Percentiles rank a stretch among this genome's conserved stretches.
These are phyloP conservation scores for Agastache rugosa DNA, from an alignment of 257 asterid genomes.

Conservation along the genomic window DNA sequence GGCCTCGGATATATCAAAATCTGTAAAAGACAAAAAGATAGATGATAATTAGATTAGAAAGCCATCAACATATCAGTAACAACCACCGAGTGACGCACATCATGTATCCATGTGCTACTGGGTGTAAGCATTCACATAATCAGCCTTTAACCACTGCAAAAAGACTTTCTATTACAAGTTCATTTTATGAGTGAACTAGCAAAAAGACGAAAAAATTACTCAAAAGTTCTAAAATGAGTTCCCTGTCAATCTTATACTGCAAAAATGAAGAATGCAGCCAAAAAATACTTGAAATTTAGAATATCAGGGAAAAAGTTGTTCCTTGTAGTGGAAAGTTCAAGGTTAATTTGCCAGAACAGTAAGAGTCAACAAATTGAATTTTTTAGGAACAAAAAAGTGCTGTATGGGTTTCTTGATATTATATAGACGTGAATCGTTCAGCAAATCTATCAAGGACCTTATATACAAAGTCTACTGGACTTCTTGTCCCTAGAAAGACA, in stretches of 20 bases:
- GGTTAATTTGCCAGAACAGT: background rate
- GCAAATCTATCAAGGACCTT: background rate
- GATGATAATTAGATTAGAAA: conserved; percentile 30
- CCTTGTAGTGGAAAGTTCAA: background rate
- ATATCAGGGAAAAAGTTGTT: background rate
- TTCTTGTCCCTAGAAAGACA: background rate
- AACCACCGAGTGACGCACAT: background rate
- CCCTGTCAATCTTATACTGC: background rate
- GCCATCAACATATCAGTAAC: conserved; percentile 3
- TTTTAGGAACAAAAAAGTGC: no score
- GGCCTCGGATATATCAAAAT: conserved; percentile 78
- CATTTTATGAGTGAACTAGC: background rate
- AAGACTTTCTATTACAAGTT: no score
- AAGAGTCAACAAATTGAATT: background rate
- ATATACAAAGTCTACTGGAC: background rate
- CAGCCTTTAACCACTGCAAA: background rate
- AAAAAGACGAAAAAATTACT: background rate
- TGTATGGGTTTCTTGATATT: background rate
- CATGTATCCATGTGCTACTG: background rate
- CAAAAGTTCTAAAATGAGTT: background rate
- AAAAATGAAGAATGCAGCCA: background rate
- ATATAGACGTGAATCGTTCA: background rate
- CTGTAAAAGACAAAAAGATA: conserved; percentile 47
- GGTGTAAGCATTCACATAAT: background rate
- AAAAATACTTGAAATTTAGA: background rate